Conservation (phyloP, 768 basidiomycete species). For the Galerina sulciceps region DNA sequence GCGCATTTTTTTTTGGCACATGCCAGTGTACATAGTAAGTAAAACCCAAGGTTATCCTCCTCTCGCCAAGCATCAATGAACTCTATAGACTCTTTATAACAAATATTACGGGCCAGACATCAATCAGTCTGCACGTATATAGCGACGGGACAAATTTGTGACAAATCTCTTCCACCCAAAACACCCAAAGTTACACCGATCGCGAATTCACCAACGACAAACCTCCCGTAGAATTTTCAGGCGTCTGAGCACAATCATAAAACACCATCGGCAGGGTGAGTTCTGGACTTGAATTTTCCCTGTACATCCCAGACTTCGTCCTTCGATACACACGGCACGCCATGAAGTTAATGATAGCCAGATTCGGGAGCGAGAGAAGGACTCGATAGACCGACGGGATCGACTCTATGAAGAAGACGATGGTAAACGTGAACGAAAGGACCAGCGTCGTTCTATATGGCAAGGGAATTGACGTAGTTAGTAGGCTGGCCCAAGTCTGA, state of each 20-base stretch:
- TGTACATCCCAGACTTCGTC: conserved; percentile 13
- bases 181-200: too few relatives aligned
- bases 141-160: too few relatives aligned
- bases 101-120: too few relatives aligned
- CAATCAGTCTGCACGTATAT: too few relatives aligned
- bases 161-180: too few relatives aligned
- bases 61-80: too few relatives aligned
- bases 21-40: too few relatives aligned
- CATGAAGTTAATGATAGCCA: conserved; percentile 21
- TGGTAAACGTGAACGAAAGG: neutral
- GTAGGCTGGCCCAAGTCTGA: neutral
- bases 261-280: neutral
- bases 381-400: conserved; percentile 13
- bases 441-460: conserved; percentile 5
- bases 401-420: conserved; percentile 11
- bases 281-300: conserved; percentile 1
- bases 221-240: neutral
- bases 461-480: neutral
- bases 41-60: too few relatives aligned
- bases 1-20: too few relatives aligned
- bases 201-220: neutral
- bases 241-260: neutral
- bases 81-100: too few relatives aligned
- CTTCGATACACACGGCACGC: conserved; percentile 20
- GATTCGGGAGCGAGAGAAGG: conserved; percentile 9